phyloP scores from a whole-genome alignment of 2,329 filamentous ascomycete genomes.

The Exophiala phaeomuriformis region DNA sequence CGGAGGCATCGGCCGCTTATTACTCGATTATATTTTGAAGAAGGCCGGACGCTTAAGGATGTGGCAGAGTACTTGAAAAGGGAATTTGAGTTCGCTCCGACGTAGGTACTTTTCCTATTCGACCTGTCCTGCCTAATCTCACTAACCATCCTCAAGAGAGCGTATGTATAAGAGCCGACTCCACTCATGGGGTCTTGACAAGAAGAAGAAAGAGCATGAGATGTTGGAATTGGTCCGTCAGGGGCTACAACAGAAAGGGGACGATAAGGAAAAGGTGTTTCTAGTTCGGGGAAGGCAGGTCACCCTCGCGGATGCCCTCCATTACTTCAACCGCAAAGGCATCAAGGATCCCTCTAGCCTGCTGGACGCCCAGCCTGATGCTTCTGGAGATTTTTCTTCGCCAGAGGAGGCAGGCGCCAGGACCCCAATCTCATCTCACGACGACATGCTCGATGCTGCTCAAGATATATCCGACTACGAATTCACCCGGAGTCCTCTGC shows the following conservation, averaged over 20 bases:
- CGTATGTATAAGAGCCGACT: constrained; percentile 28
- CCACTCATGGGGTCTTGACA: constrained; percentile 25
- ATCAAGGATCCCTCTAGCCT: constrained; percentile 28
- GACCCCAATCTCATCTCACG: constrained; percentile 23
- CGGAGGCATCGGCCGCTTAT: constrained; percentile 25
- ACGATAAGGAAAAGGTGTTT: constrained; percentile 27
- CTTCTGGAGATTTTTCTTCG: constrained; percentile 21
- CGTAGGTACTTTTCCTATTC: constrained; percentile 19
- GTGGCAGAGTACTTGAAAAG: constrained; percentile 25
- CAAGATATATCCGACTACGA: constrained; percentile 21
- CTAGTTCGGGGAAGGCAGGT: constrained; percentile 25
- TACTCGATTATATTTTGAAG: constrained; percentile 26
- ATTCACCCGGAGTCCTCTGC: constrained; percentile 13
- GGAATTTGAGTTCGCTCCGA: constrained; percentile 26
- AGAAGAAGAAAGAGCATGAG: constrained; percentile 29
- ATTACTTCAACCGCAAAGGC: constrained; percentile 28
- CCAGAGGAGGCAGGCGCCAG: constrained; percentile 23
- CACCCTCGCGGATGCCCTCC: constrained; percentile 26
- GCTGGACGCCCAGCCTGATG: constrained; percentile 13
- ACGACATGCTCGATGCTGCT: constrained; percentile 15
- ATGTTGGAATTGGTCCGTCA: constrained; percentile 28
- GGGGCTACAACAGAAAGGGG: constrained; percentile 24
- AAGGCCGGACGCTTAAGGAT: constrained; percentile 27
- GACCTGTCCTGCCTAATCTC: background rate
- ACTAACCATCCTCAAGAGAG: constrained; percentile 19